Evolutionary conservation across 805 yeast genomes (phyloP), one percentile per base, ranked within the genome.

Genomic region (Wickerhamiella kurtzmanii): DNA sequence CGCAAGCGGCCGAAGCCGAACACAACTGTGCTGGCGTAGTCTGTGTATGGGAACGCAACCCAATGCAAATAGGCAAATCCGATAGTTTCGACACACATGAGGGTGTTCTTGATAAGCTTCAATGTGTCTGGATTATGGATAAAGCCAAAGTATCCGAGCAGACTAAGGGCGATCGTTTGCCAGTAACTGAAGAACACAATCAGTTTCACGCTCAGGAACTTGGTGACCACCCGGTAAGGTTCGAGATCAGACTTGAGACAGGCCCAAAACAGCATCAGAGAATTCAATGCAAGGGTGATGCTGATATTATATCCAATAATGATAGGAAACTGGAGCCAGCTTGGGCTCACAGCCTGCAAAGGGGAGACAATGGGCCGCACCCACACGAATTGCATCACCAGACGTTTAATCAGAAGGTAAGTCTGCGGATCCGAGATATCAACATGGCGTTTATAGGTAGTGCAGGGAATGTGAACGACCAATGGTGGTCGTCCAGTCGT

Each of bases 121-220:
- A 86, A 82, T 15, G 66, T 54, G 11, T 63, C 62, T 2, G 56
- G 48, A 16, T 58, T 52, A 15, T 61, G 60, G 47, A 56, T 55
- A 37, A 49, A 45, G 50, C 56, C 65, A 47, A 50, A 62, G 57
- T 45, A 66, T 55, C 38, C 61, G 49, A 50, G 76, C 53, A 39
- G 69, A 44, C 46, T 79, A 73, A 56, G 72, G 54, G 58, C 71
- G 67, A 64, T 73, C 67, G 94, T 86, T 61, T 92, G 98, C 99
- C 99, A 92, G 61, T 87, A 92, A n/a, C 95, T 83, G 20, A 96
- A 97, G 70, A 92, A 92, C 43, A 92, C 88, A 46, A 92, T 86
- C 52, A 87, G 71, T 60, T 92, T 92, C 42, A 92, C 95, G 65
- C 96, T 87, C 37, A 92, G 62, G 61, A 92, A 92, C 64, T 88